Evolutionary conservation across 2,329 filamentous ascomycete species (phyloP), one percentile per base, ranked within the genome.

Genomic region (Talaromyces sp.): DNA sequence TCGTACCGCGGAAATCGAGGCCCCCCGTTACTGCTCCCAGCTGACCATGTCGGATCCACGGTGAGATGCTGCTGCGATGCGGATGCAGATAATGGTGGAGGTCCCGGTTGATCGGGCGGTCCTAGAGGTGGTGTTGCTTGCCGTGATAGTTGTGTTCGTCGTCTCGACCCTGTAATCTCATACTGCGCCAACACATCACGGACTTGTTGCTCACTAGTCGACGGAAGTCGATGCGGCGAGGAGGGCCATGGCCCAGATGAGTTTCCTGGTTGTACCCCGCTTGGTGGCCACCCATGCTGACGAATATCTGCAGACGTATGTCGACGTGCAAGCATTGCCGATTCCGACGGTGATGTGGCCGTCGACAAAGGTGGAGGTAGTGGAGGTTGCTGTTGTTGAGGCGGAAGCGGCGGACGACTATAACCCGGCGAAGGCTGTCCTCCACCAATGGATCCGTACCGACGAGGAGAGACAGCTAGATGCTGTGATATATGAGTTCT

Each of bases 251-350:
- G 86, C 40, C 82, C 78, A 17, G 84, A 85, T 62, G 83, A 84
- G 68, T 88, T 83, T 19, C 88, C 88, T 7, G 84, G 81, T 73
- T 87, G 90, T 29, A 86, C 83, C 49, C 82, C 73, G 58, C 75
- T 70, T 47, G 76, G 74, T 83, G 83, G 89, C 88, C 91, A 94
- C 43, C 90, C 92, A 74, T 93, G 90, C 71, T 93, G 90, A 62
- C 95, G 89, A 71, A 99, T 98, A 75, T 99, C 95, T 66, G 95
- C 95, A 45, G 93, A 94, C 1, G 95, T 99, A 78, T 99, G 95
- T 67, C 94, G 88, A 68, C 94, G 89, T 53, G 88, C 86, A 56
- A 97, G 83, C 47, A 59, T 53, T 72, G 88, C 93, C 65, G 87
- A 85, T 1, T 76, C 78, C n/a, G 85, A 84, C 27, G 86, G 84